These are phyloP conservation scores for Elsinoe ampelina DNA, from an alignment of 2,329 filamentous ascomycete species.

Conservation along the genomic window DNA sequence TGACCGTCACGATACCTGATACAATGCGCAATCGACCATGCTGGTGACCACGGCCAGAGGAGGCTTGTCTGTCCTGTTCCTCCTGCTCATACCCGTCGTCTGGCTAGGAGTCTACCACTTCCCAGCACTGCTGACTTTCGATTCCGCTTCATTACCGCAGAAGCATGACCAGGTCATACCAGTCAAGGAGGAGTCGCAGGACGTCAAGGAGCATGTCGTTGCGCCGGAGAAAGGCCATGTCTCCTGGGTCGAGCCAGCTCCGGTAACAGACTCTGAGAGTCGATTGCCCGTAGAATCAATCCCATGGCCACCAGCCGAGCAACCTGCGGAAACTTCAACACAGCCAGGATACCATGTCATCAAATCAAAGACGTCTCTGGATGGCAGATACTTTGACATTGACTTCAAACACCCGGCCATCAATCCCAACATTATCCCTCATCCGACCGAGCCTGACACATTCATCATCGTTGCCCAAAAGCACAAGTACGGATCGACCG, in stretches of 20 bases:
- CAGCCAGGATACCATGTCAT: conserved; percentile 24
- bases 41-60: background rate
- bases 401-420: conserved; percentile 38
- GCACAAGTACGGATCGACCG: conserved; percentile 23
- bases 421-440: conserved; percentile 52
- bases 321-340: background rate
- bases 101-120: background rate
- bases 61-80: background rate
- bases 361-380: conserved; percentile 38
- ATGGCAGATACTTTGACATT: conserved; percentile 43
- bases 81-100: background rate
- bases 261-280: background rate
- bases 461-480: conserved; percentile 47
- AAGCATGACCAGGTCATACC: background rate
- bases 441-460: conserved; percentile 38
- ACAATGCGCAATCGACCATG: background rate
- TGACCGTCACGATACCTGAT: background rate
- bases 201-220: background rate
- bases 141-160: background rate
- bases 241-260: background rate
- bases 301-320: background rate
- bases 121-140: background rate
- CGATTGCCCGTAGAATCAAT: background rate
- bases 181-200: background rate
- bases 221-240: background rate